A percentile compares a stretch with the other conserved stretches of the same genome.
Evolutionary conservation across 208 protist genomes (phyloP).

Genomic region (Trypanosoma platydactyli): DNA sequence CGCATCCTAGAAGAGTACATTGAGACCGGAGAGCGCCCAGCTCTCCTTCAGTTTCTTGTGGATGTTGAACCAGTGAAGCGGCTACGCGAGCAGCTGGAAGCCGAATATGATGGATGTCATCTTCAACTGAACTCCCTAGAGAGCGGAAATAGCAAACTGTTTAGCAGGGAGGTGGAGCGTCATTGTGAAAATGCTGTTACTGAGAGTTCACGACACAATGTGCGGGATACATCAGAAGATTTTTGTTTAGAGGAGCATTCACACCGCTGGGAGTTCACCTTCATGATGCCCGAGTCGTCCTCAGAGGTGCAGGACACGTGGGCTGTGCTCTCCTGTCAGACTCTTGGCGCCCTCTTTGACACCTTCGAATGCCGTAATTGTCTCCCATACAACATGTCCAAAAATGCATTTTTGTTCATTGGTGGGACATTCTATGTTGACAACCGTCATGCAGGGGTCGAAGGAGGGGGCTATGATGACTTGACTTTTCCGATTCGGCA

Average conservation of each 20-base stretch:
- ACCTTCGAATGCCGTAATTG: slow-evolving; percentile 54
- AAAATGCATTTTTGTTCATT: slow-evolving; percentile 82
- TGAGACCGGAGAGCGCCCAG: slow-evolving; percentile 32
- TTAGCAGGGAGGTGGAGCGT: background rate
- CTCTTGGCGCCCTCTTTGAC: slow-evolving; percentile 67
- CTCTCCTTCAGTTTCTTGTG: slow-evolving; percentile 53
- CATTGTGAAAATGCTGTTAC: slow-evolving; percentile 8
- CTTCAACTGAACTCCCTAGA: slow-evolving; percentile 17
- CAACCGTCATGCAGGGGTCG: slow-evolving; percentile 53
- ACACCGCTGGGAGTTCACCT: slow-evolving; percentile 74
- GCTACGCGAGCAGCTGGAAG: slow-evolving; percentile 26
- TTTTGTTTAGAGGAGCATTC: slow-evolving; percentile 71
- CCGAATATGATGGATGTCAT: slow-evolving; percentile 33
- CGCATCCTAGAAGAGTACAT: slow-evolving; percentile 30
- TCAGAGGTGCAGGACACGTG: slow-evolving; percentile 50
- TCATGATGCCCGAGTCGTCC: slow-evolving; percentile 31
- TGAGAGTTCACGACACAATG: slow-evolving; percentile 11
- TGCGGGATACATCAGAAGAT: slow-evolving; percentile 50
- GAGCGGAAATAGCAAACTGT: background rate
- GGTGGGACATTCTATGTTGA: slow-evolving; percentile 82
- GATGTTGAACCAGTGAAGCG: slow-evolving; percentile 49
- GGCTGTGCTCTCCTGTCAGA: slow-evolving; percentile 78
- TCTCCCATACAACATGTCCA: slow-evolving; percentile 29
- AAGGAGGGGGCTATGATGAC: slow-evolving; percentile 49
- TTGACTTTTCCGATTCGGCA: slow-evolving; percentile 49